Percentiles rank a stretch among this genome's conserved stretches.
phyloP scores from a whole-genome alignment of 306 rosid genomes.

The Dalbergia cochinchinensis region DNA sequence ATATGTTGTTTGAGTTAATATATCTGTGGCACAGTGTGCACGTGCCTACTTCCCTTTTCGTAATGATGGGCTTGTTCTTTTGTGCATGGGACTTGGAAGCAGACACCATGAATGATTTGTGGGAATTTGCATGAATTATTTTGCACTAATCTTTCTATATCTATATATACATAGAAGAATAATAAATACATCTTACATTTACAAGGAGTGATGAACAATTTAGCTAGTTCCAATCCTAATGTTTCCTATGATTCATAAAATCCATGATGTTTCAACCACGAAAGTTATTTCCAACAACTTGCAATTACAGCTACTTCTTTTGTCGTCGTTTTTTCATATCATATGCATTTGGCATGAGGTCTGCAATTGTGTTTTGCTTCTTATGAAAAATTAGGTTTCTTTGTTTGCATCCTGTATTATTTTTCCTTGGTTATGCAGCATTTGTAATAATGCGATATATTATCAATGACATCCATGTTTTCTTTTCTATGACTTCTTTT shows the following conservation, averaged over 20 bases:
- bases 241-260: background rate
- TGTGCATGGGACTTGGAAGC: no score
- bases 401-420: constrained; percentile 12
- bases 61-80: no score
- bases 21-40: background rate
- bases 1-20: constrained; percentile 4
- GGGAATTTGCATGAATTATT: no score
- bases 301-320: background rate
- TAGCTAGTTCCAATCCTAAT: no score
- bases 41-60: background rate
- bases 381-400: constrained; percentile 14
- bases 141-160: no score
- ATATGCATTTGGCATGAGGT: constrained; percentile 16
- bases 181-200: no score
- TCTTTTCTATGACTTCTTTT: background rate
- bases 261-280: background rate
- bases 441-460: constrained; percentile 9
- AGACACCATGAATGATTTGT: no score
- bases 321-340: background rate
- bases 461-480: background rate
- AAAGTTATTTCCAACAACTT: no score
- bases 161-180: no score
- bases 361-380: background rate
- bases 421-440: constrained; percentile 16
- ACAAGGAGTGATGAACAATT: no score